A percentile compares a stretch with the other conserved stretches of the same genome.
Conservation (phyloP, 2,329 filamentous ascomycete genomes). For the Xylaria arbuscula region DNA sequence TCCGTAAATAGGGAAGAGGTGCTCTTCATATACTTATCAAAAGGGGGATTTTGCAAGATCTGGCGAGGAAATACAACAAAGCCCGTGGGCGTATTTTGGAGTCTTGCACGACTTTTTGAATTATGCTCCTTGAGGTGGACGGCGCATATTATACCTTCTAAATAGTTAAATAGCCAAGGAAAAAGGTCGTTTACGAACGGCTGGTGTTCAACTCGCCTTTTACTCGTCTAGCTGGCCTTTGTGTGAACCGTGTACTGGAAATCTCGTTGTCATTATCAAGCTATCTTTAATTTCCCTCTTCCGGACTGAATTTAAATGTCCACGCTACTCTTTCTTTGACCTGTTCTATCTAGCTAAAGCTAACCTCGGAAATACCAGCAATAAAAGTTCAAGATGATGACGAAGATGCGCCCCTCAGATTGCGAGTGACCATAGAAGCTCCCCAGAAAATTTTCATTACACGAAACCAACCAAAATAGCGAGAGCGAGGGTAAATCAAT, state of each 20-base stretch:
- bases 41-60: conserved; percentile 22
- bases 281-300: not conserved
- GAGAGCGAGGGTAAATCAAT: conserved; percentile 39
- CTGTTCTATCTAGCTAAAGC: not conserved
- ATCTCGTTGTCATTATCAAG: not conserved
- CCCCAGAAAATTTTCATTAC: not conserved
- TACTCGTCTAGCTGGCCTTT: not conserved
- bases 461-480: not conserved
- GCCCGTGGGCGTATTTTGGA: not conserved
- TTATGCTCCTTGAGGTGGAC: not conserved
- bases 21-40: conserved; percentile 9
- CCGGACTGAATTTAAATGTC: not conserved
- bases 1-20: not conserved
- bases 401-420: not conserved
- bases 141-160: conserved; percentile 3
- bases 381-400: not conserved
- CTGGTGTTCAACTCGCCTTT: not conserved
- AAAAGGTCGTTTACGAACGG: not conserved
- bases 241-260: too few relatives aligned
- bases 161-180: conserved; percentile 6
- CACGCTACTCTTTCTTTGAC: not conserved
- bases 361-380: not conserved
- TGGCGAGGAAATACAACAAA: conserved; percentile 14
- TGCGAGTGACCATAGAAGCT: not conserved
- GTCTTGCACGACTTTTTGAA: conserved; percentile 14